A percentile compares a stretch with the other conserved stretches of the same genome.
phyloP scores from a whole-genome alignment of 305 asterid genomes.

The Nicotiana rustica region DNA sequence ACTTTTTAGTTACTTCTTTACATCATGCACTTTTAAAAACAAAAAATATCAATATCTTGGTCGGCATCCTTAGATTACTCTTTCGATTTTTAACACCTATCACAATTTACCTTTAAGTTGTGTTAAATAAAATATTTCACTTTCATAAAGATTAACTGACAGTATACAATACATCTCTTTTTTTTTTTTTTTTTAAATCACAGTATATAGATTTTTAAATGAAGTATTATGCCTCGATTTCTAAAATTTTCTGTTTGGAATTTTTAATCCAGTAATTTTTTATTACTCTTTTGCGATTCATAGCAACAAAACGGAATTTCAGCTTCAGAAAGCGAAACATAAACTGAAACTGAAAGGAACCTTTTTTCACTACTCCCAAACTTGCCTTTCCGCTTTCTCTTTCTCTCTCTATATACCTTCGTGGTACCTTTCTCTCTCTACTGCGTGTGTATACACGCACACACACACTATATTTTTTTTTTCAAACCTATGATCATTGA shows the following conservation, averaged over 20 bases:
- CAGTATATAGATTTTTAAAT: no score
- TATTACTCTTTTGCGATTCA: background rate
- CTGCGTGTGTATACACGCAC: background rate
- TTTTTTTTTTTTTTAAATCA: no score
- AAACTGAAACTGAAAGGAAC: constrained; percentile 30
- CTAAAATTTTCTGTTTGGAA: background rate
- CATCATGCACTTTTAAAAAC: background rate
- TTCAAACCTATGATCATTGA: background rate
- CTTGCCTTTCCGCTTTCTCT: background rate
- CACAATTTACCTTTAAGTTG: background rate
- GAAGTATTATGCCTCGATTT: no score
- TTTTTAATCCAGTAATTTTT: background rate
- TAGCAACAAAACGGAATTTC: background rate
- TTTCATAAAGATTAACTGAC: background rate
- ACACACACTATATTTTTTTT: background rate
- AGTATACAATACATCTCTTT: no score
- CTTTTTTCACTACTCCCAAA: background rate
- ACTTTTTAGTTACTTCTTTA: background rate
- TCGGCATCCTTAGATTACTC: background rate
- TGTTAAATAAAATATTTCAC: background rate
- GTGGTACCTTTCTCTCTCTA: constrained; percentile 25
- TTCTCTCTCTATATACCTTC: background rate
- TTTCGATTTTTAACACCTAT: background rate
- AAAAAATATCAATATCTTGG: background rate
- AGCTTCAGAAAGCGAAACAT: background rate